These are phyloP conservation scores for Nothomitra cinnamomea DNA, from an alignment of 2,329 filamentous ascomycete species.

Conservation along the genomic window DNA sequence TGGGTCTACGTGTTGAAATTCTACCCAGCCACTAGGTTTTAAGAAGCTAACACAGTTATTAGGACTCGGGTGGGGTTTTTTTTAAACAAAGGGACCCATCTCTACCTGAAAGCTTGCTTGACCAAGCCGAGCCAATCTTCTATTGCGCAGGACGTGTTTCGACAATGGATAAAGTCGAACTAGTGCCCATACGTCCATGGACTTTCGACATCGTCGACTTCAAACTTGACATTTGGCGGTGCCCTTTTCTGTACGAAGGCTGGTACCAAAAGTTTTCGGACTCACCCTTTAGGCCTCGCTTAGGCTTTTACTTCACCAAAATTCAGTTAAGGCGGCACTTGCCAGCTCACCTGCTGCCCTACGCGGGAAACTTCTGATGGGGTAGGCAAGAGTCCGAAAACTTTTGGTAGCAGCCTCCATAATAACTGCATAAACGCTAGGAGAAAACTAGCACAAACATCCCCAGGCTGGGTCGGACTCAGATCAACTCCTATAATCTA, in stretches of 20 bases:
- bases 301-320: too few relatives aligned
- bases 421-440: too few relatives aligned
- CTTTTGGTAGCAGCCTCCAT: too few relatives aligned
- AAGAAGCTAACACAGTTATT: background rate
- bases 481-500: conserved; percentile 8
- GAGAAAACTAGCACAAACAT: background rate
- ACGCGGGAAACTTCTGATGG: too few relatives aligned
- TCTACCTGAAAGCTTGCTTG: conserved; percentile 5
- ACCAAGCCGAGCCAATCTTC: conserved; percentile 7
- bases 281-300: too few relatives aligned
- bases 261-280: too few relatives aligned
- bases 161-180: conserved; percentile 8
- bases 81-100: too few relatives aligned
- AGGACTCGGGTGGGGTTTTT: background rate
- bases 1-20: conserved; percentile 3
- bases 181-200: conserved; percentile 7
- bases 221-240: conserved; percentile 6
- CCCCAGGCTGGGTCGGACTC: conserved; percentile 8
- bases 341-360: too few relatives aligned
- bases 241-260: background rate
- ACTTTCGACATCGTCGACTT: conserved; percentile 8
- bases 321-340: too few relatives aligned
- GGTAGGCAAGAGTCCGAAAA: too few relatives aligned
- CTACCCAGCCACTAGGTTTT: conserved; percentile 6
- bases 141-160: conserved; percentile 10